phyloP scores from a whole-genome alignment of 164 flowering plant species.

The Taxillus chinensis region DNA sequence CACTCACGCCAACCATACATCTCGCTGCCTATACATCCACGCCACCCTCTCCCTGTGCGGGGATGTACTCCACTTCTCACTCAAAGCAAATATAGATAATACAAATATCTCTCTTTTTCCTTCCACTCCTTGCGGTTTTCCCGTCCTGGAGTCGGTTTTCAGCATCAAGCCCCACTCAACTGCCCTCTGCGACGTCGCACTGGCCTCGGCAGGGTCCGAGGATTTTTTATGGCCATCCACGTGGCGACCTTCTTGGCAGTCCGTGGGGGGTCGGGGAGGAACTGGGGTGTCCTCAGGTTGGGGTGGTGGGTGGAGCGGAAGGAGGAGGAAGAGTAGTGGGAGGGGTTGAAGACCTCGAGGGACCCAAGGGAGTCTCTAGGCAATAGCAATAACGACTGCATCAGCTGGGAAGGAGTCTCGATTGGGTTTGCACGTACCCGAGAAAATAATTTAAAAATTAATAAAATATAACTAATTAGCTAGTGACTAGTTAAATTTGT shows the following conservation, averaged over 20 bases:
- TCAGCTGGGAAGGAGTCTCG: conserved; percentile 4
- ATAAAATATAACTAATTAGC: no score
- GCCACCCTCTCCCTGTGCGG: no score
- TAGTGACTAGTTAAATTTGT: no score
- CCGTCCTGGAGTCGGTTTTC: conserved; percentile 73
- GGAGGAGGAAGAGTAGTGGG: conserved; percentile 28
- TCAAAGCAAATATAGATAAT: no score
- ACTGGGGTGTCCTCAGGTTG: no score
- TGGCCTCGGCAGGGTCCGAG: conserved; percentile 2
- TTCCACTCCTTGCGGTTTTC: conserved; percentile 82
- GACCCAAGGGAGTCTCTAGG: conserved; percentile 60
- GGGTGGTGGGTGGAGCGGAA: no score
- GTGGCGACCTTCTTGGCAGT: conserved; percentile 33
- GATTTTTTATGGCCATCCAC: conserved; percentile 75
- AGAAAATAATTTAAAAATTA: no score
- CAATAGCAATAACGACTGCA: conserved; percentile 25
- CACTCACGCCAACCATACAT: no score
- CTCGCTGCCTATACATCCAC: no score
- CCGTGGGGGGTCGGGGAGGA: conserved; percentile 27
- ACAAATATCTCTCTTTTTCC: no score
- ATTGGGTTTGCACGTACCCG: no score
- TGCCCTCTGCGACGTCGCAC: conserved; percentile 62
- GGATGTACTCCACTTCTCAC: no score
- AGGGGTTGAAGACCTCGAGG: conserved; percentile 65
- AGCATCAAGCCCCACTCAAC: conserved; percentile 96